Base-by-base conservation (phyloP, 495 filamentous ascomycete genomes). In the Aspergillus panamensis region DNA sequence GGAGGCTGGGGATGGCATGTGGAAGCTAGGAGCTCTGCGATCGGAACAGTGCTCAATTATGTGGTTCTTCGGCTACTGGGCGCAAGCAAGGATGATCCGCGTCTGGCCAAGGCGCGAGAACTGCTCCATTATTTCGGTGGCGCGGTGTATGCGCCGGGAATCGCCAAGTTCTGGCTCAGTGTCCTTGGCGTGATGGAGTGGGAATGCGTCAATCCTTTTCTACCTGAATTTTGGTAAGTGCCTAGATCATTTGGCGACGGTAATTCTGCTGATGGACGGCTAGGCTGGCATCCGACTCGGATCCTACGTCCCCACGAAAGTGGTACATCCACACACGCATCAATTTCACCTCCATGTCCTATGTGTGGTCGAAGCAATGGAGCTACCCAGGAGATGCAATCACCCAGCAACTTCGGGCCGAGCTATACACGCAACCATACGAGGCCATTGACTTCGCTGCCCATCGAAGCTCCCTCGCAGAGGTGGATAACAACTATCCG, bases 1-100 rank as follows among this genome's bases (percentile, higher is more conserved):
- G 90, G 90, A 19, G 90, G 90, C n/a, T 95, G 90, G 90, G 90
- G 90, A 0, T 20, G 70, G 25, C 90, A 94, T 62, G 89, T 89
- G 45, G 90, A 92, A 63, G 90, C 83, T 10, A 83, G 90, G 53
- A 89, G 83, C 61, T 84, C 85, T 0, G 89, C 88, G 17, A 88
- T 93, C 59, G 90, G 90, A 14, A 93, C 87, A 0, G 75, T 77
- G 2, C 80, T 93, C 72, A 92, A 91, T 67, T 95, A 95, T 68
- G 80, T 81, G 9, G 71, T 39, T 3, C 14, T 39, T 3, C 2
- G 35, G 5, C 35, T 39, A 0, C 14, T 39, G 35, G 35, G 35
- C 3, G 35, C 14, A n/a, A n/a, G 14, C 8, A 39, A 39, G 8
- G 35, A 39, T 3, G 35, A 39, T 39, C 3, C 35, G 35, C 35